Evolutionary conservation across 2,329 filamentous ascomycete genomes (phyloP).

Genomic region (Fusarium graminum): DNA sequence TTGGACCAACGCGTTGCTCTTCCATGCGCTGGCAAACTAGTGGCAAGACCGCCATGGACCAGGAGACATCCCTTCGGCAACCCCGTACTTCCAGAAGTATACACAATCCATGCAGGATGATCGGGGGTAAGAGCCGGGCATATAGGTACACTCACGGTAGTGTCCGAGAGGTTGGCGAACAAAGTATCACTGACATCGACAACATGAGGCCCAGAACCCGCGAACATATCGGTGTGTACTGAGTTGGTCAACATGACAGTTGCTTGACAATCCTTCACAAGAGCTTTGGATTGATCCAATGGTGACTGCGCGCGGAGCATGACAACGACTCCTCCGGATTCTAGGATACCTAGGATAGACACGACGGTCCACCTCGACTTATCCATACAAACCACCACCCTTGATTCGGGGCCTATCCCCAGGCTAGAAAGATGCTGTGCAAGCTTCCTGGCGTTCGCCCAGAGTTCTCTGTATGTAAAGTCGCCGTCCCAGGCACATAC

Average conservation of each 20-base stretch:
- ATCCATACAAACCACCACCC: not conserved
- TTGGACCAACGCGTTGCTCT: not conserved
- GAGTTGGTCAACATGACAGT: not conserved
- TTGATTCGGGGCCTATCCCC: not conserved
- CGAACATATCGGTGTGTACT: not conserved
- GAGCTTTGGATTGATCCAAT: not conserved
- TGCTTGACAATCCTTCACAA: not conserved
- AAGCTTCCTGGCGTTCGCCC: not conserved
- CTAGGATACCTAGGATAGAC: not conserved
- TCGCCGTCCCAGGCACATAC: constrained; percentile 1
- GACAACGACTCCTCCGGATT: not conserved
- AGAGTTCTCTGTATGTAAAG: not conserved
- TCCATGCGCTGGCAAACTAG: constrained; percentile 3
- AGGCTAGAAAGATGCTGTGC: constrained; percentile 8
- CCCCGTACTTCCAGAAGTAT: constrained; percentile 14
- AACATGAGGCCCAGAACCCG: not conserved
- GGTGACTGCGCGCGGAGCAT: not conserved
- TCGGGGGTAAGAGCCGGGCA: not conserved
- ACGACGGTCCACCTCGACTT: constrained; percentile 1
- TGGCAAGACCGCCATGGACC: not conserved
- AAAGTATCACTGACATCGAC: not conserved
- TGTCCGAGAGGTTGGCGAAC: not conserved
- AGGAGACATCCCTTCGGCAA: constrained; percentile 4
- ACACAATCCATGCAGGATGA: not conserved
- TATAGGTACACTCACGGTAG: not conserved